phyloP scores from a whole-genome alignment of 495 filamentous ascomycete species.

The Penicillium ucsense region DNA sequence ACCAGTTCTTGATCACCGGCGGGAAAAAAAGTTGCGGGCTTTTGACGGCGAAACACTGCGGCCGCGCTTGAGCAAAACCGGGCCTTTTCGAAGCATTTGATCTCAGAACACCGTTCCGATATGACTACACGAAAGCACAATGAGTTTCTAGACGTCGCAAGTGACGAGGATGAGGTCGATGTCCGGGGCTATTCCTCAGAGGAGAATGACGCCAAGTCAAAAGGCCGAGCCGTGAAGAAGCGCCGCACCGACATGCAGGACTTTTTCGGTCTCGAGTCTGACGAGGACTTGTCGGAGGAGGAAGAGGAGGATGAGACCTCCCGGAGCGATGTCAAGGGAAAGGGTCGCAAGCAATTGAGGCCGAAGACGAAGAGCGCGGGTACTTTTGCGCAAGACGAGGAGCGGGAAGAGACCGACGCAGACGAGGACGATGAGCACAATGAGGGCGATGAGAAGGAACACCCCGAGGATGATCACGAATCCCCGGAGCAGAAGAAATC shows the following conservation, averaged over 20 bases:
- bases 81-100: not conserved
- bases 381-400: constrained; percentile 8
- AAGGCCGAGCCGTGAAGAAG: constrained; percentile 60
- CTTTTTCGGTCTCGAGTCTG: constrained; percentile 31
- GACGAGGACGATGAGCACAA: constrained; percentile 15
- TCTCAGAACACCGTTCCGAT: not conserved
- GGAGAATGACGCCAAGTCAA: constrained; percentile 47
- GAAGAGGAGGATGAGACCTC: constrained; percentile 8
- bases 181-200: constrained; percentile 62
- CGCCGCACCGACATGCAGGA: constrained; percentile 36
- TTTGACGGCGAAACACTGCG: not conserved
- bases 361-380: not conserved
- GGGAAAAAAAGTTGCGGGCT: constrained; percentile 17
- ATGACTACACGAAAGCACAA: constrained; percentile 67
- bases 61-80: too few relatives aligned
- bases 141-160: constrained; percentile 60
- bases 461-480: constrained; percentile 6
- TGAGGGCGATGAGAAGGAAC: constrained; percentile 10
- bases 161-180: constrained; percentile 51
- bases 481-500: constrained; percentile 6
- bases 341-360: constrained; percentile 3
- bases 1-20: constrained; percentile 9
- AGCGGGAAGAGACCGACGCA: constrained; percentile 5
- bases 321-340: constrained; percentile 16
- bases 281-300: constrained; percentile 25